Evolutionary conservation across 345 rosid species (phyloP), one percentile per base, ranked within the genome.

Genomic region (Lenwebbia sp.): DNA sequence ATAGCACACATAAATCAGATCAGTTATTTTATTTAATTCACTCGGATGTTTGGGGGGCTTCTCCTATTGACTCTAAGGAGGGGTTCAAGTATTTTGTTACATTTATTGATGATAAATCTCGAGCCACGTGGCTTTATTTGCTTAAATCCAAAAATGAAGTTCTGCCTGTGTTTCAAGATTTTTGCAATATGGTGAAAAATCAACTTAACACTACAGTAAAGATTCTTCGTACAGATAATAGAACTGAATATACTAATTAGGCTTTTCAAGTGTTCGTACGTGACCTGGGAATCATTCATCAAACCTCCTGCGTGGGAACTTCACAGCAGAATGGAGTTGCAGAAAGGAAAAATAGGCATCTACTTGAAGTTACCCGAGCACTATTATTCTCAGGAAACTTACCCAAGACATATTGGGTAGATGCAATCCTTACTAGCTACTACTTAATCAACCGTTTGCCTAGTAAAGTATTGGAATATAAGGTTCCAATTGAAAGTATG

Each of bases 321-420:
- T 83, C 82, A 15, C 44, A 86, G 9, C 83, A 86, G 28, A 86
- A 88, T 58, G 76, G 86, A 5, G 40, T 84, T 50, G 86, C 54
- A 3, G 53, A 86, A 75, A 7, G 83, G 4, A 88, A 88, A 49
- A 84, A 88, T 17, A 19, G 74, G 25, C 86, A 86, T 11, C 4
- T 86, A 5, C 21, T 78, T 7, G 57, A 88, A 13, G 85, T 50
- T 3, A 30, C 74, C 2, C 11, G 82, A 14, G 86, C 85, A 55
- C 8, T 88, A 0, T 78, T 21, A 56, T 86, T 86, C 86, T 86
- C 47, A 54, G 15, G 60, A 30, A 8, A 13, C 13, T 22, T 53
- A 14, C 65, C 85, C 3, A 33, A 50, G 21, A 5, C 5, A 13
- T 83, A 50, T 53, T 83, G 85, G 85, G 65, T 12, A 7, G 19